phyloP scores from a whole-genome alignment of 495 filamentous ascomycete species.

The Clavariopsis aquatica region DNA sequence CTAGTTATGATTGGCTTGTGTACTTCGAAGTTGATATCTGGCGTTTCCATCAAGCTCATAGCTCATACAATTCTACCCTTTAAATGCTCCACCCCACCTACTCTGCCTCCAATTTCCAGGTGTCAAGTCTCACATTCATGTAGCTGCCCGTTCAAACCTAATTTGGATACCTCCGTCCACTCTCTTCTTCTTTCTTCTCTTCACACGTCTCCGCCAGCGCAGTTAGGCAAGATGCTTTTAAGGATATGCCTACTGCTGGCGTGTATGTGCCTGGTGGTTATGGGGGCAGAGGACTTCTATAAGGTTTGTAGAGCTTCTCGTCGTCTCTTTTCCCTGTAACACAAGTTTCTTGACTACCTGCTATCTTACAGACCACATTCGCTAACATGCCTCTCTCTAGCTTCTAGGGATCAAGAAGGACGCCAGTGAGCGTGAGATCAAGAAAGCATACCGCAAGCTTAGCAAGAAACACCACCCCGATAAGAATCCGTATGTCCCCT shows the following conservation, averaged over 20 bases:
- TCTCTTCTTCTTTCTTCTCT: constrained; percentile 15
- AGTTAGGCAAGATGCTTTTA: constrained; percentile 31
- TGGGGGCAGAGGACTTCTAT: constrained; percentile 84
- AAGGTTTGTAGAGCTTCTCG: constrained; percentile 56
- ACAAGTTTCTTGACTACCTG: not conserved
- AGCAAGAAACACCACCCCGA: constrained; percentile 98
- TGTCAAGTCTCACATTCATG: constrained; percentile 25
- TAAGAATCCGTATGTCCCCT: constrained; percentile 84
- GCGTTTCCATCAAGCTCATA: constrained; percentile 4
- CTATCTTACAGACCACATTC: not conserved
- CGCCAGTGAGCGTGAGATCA: constrained; percentile 88
- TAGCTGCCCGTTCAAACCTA: constrained; percentile 2
- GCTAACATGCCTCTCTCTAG: constrained; percentile 43
- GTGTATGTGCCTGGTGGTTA: constrained; percentile 23
- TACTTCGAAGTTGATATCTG: constrained; percentile 8
- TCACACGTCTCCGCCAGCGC: not conserved
- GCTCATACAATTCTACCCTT: not conserved
- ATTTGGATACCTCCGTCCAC: constrained; percentile 19
- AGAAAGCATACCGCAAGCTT: constrained; percentile 87
- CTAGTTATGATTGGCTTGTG: constrained; percentile 11
- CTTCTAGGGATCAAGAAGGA: constrained; percentile 78
- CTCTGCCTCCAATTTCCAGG: not conserved
- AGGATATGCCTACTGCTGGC: constrained; percentile 30
- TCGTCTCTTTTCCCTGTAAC: not conserved
- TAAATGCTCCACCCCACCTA: constrained; percentile 13